Percentiles rank a stretch among this genome's conserved stretches.
These are phyloP conservation scores for Amylostereum chailletii DNA, from an alignment of 1,284 basidiomycete species.

Conservation along the genomic window DNA sequence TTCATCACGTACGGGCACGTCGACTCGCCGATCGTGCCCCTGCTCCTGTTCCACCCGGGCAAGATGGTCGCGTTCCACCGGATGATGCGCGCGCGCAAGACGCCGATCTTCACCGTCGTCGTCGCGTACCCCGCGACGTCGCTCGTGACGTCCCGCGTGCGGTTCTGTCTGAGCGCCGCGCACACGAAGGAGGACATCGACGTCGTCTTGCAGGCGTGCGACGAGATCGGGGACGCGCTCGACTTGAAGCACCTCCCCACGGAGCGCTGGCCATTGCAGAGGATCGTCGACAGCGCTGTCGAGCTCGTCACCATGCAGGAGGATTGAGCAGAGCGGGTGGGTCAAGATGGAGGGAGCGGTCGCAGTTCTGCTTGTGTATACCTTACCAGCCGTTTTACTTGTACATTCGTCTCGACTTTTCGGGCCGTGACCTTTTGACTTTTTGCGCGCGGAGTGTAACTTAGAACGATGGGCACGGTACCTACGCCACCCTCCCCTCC, in stretches of 20 bases:
- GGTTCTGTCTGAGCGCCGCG: slow-evolving; percentile 91
- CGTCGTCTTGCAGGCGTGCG: slow-evolving; percentile 76
- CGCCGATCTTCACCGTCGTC: slow-evolving; percentile 82
- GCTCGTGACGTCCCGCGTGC: slow-evolving; percentile 81
- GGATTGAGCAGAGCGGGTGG: neutral
- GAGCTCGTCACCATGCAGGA: slow-evolving; percentile 57
- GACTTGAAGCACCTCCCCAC: slow-evolving; percentile 76
- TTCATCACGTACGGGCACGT: slow-evolving; percentile 95
- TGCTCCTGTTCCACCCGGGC: slow-evolving; percentile 90
- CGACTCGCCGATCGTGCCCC: slow-evolving; percentile 89
- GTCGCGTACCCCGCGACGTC: slow-evolving; percentile 93
- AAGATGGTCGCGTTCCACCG: slow-evolving; percentile 87
- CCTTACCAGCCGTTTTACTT: too few species aligned
- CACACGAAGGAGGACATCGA: slow-evolving; percentile 99
- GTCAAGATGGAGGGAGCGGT: too few species aligned
- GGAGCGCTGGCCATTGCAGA: slow-evolving; percentile 78
- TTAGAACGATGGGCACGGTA: too few species aligned
- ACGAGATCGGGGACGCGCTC: slow-evolving; percentile 86
- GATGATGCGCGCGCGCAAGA: slow-evolving; percentile 78
- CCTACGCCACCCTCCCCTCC: too few species aligned
- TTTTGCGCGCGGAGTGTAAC: too few species aligned
- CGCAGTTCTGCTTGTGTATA: too few species aligned
- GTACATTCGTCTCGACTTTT: too few species aligned
- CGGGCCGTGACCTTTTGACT: too few species aligned
- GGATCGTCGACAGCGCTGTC: slow-evolving; percentile 67